Evolutionary conservation across 1,284 basidiomycete species (phyloP).

Genomic region (Trametes hirsuta): DNA sequence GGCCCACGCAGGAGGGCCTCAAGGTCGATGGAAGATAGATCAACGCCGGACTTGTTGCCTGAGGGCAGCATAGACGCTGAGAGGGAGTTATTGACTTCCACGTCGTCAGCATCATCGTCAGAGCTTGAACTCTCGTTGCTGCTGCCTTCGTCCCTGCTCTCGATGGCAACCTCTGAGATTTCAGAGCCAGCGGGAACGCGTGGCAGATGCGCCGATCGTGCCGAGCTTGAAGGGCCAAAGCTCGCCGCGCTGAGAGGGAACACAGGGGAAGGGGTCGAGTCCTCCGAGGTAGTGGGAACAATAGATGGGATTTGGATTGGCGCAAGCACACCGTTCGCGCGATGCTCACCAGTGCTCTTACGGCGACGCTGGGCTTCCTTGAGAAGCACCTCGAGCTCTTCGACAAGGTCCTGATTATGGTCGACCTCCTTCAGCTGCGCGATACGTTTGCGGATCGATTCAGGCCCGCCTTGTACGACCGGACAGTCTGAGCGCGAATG

Average conservation of each 20-base stretch:
- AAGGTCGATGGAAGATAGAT: slow-evolving; percentile 17
- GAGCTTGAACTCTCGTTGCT: slow-evolving; percentile 33
- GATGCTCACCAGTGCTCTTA: neutral
- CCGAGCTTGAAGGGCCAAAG: neutral
- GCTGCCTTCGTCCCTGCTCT: slow-evolving; percentile 35
- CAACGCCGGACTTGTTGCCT: neutral
- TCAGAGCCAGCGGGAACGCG: slow-evolving; percentile 32
- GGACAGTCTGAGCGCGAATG: slow-evolving; percentile 29
- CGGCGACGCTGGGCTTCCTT: slow-evolving; percentile 16
- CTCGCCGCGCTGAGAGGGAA: slow-evolving; percentile 3
- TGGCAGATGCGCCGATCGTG: slow-evolving; percentile 14
- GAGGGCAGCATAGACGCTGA: neutral
- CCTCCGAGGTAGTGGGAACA: neutral
- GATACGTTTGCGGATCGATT: slow-evolving; percentile 25
- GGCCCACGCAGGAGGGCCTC: slow-evolving; percentile 34
- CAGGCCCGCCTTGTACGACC: slow-evolving; percentile 23
- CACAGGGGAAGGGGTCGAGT: slow-evolving; percentile 6
- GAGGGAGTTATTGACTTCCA: neutral
- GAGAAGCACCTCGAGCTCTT: slow-evolving; percentile 23
- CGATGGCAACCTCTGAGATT: slow-evolving; percentile 34
- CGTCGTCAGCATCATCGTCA: slow-evolving; percentile 17
- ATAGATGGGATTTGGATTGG: neutral
- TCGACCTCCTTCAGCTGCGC: slow-evolving; percentile 19
- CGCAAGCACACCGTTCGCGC: neutral
- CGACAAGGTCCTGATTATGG: slow-evolving; percentile 14